Evolutionary conservation across 1,284 basidiomycete species (phyloP), one percentile per base, ranked within the genome.

Genomic region (Peniophora sp.): DNA sequence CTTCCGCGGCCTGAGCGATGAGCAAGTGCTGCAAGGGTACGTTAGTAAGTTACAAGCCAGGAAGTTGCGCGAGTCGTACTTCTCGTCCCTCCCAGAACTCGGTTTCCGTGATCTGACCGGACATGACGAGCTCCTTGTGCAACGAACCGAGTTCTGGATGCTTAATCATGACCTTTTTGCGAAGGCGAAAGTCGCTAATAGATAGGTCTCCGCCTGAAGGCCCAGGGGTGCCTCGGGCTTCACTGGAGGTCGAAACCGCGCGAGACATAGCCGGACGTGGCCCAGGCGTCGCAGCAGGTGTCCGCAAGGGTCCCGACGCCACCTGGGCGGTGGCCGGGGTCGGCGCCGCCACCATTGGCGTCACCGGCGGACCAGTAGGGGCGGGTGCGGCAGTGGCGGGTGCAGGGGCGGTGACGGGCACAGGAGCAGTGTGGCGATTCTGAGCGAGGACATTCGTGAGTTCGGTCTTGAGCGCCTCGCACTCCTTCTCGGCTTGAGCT

Each of bases 81-180:
- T 95, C 89, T 64, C 94, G 77, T 22, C 92, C 92, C 55, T 93
- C 91, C 94, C 94, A 97, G 63, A 97, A 97, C 61, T 97, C 94
- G 0, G 82, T 77, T 67, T 97, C 94, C 2, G 86, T 86, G 25
- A 97, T 89, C 58, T 92, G 87, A 23, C 84, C 85, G 9, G 75
- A 77, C 63, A 92, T 80, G 35, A 97, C 94, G 52, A 97, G 78
- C 52, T 94, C 90, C 35, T 82, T 79, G 65, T 97, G 92, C 47
- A 97, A 71, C 16, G 77, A 66, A 24, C 84, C 83, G 49, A 97
- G 74, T 50, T 89, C 86, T 1, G 88, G 77, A 56, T 86, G 83
- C 61, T 79, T 79, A 57, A 89, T 64, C 35, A 97, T 74, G 2
- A 97, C 88, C 53, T 81, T 81, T 68, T 89, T 90, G 53, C 91